These are phyloP conservation scores for Phytophthora cactorum DNA, from an alignment of 352 stramenopile species.

Conservation along the genomic window DNA sequence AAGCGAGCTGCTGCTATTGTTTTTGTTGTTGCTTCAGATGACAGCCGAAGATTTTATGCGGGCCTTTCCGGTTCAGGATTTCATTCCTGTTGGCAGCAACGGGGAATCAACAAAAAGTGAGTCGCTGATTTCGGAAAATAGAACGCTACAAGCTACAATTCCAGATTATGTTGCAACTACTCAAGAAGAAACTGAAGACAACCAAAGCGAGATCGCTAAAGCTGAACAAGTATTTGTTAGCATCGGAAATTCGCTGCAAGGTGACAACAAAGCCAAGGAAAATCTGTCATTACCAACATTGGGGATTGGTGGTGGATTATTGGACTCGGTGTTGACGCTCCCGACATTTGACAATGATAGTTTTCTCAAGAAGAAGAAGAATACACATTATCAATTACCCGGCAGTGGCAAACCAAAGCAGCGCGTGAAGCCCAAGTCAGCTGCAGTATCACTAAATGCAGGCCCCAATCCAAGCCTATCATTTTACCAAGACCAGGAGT, in stretches of 20 bases:
- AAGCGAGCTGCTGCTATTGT: too few species aligned
- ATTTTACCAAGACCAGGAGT: conserved; percentile 51
- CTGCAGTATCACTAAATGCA: neutral
- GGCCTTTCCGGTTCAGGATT: conserved; percentile 75
- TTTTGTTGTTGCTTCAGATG: conserved; percentile 33
- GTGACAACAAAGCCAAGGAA: neutral
- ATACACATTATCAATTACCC: conserved; percentile 12
- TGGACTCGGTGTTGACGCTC: conserved; percentile 56
- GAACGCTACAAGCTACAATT: neutral
- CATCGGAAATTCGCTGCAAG: neutral
- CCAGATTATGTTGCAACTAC: neutral
- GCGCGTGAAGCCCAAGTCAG: neutral
- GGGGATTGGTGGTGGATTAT: conserved; percentile 5
- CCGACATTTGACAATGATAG: conserved; percentile 51
- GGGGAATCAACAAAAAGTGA: conserved; percentile 1
- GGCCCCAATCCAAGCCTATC: conserved; percentile 1
- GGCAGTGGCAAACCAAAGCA: conserved; percentile 23
- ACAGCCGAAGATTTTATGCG: conserved; percentile 66
- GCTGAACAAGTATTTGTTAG: neutral
- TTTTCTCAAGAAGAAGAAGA: conserved; percentile 49
- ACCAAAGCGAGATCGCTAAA: neutral
- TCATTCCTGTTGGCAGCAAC: conserved; percentile 49
- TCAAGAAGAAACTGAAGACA: neutral
- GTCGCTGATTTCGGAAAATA: neutral
- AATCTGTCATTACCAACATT: neutral